These are phyloP conservation scores for Cutaneotrichosporon dermatis DNA, from an alignment of 1,284 basidiomycete genomes.

Conservation along the genomic window DNA sequence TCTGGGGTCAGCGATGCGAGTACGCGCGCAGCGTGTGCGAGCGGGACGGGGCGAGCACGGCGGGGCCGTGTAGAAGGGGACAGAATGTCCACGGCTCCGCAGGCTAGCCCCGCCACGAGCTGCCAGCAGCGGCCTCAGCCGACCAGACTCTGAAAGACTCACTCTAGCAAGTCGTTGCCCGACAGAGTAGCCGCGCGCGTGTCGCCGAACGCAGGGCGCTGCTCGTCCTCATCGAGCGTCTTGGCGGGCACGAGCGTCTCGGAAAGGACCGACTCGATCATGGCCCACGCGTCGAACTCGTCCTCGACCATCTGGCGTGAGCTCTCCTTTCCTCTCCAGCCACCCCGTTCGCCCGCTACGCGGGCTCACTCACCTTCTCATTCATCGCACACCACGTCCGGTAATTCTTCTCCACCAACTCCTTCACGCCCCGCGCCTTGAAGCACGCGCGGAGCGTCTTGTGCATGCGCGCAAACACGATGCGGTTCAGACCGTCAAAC, in stretches of 20 bases:
- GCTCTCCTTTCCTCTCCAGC: no score
- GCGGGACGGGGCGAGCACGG: no score
- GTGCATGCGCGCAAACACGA: conserved; percentile 85
- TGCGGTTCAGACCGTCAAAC: conserved; percentile 89
- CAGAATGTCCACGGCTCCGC: no score
- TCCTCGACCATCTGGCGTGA: conserved; percentile 64
- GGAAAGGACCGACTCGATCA: conserved; percentile 70
- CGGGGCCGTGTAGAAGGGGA: no score
- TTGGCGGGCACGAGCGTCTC: conserved; percentile 42
- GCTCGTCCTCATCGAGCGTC: conserved; percentile 21
- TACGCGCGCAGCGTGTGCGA: no score
- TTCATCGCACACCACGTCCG: conserved; percentile 88
- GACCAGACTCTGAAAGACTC: conserved; percentile 25
- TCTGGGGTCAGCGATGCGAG: conserved; percentile 40
- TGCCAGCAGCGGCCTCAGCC: no score
- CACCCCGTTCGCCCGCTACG: not conserved
- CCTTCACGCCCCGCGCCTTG: conserved; percentile 85
- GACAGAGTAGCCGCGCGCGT: conserved; percentile 76
- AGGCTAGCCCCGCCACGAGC: no score
- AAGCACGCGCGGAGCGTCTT: conserved; percentile 85
- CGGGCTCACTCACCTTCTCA: conserved; percentile 57
- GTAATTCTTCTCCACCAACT: conserved; percentile 92
- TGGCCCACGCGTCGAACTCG: conserved; percentile 62
- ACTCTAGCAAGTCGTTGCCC: conserved; percentile 77
- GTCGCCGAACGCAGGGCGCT: conserved; percentile 57